Conservation (phyloP, 2,329 filamentous ascomycete genomes). For the Onygenales sp. region DNA sequence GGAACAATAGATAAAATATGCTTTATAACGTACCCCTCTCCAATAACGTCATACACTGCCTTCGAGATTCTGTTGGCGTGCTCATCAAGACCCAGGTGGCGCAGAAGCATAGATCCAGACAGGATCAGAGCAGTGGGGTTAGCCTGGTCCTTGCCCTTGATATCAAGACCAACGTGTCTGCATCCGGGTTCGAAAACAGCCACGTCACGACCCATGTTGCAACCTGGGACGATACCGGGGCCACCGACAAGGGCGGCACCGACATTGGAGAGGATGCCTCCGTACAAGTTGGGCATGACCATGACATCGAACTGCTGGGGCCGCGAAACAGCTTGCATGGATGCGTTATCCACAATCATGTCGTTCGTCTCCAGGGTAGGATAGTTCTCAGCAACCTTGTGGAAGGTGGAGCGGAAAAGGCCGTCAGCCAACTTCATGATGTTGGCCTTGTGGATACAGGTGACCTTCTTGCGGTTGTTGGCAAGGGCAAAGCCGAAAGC, state of each 20-base stretch:
- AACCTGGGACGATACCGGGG: slow-evolving; percentile 92
- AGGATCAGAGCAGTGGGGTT: slow-evolving; percentile 96
- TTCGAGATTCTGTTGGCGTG: slow-evolving; percentile 98
- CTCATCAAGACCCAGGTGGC: slow-evolving; percentile 93
- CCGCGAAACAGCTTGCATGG: slow-evolving; percentile 94
- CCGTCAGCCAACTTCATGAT: slow-evolving; percentile 99
- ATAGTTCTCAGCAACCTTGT: slow-evolving; percentile 86
- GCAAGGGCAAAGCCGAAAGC: slow-evolving; percentile 95
- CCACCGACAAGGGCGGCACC: slow-evolving; percentile 94
- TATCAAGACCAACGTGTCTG: slow-evolving; percentile 97
- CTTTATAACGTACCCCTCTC: slow-evolving; percentile 63
- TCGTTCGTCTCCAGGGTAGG: slow-evolving; percentile 93
- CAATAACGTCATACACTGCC: slow-evolving; percentile 66
- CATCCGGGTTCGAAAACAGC: slow-evolving; percentile 98
- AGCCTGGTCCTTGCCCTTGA: slow-evolving; percentile 98
- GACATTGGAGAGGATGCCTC: slow-evolving; percentile 97
- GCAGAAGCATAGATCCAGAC: slow-evolving; percentile 91
- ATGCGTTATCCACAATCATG: slow-evolving; percentile 99
- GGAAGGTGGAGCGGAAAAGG: slow-evolving; percentile 97
- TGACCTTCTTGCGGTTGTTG: slow-evolving; percentile 99
- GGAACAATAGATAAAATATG: neutral
- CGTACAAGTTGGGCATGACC: slow-evolving; percentile 99
- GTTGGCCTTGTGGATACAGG: slow-evolving; percentile 99
- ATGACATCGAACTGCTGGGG: slow-evolving; percentile 99
- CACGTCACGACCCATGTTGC: slow-evolving; percentile 98